These are phyloP conservation scores for Juncus inflexus DNA, from an alignment of 176 grass and related monocot genomes.

Conservation along the genomic window DNA sequence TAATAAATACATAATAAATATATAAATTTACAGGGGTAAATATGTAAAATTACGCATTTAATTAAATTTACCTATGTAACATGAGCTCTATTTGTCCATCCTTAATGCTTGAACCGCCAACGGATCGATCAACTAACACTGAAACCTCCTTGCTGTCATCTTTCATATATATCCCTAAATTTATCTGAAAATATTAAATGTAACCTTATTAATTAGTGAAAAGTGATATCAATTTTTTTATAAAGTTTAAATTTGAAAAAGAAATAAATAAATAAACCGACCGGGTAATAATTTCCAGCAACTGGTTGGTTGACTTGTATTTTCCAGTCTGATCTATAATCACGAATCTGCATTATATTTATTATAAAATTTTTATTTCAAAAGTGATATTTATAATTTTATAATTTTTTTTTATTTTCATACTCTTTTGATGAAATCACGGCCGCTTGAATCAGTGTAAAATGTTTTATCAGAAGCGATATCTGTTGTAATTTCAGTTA, in stretches of 20 bases:
- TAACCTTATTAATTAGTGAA: neutral
- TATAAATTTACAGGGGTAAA: conserved; percentile 24
- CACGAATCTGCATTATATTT: conserved; percentile 57
- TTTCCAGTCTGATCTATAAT: conserved; percentile 86
- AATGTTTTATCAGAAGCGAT: conserved; percentile 85
- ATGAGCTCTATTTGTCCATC: conserved; percentile 97
- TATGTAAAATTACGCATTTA: neutral
- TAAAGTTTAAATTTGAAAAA: conserved; percentile 28
- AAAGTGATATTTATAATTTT: neutral
- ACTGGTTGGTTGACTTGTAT: conserved; percentile 85
- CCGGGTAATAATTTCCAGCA: conserved; percentile 97
- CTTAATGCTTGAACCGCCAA: conserved; percentile 78
- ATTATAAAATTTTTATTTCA: neutral
- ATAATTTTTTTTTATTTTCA: conserved; percentile 4
- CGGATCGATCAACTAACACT: conserved; percentile 72
- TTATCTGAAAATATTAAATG: conserved; percentile 51
- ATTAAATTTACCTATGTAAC: conserved; percentile 71
- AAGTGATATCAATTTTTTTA: neutral
- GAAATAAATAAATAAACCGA: conserved; percentile 44
- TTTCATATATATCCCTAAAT: conserved; percentile 90
- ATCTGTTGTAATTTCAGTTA: conserved; percentile 65
- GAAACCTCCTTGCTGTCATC: conserved; percentile 83
- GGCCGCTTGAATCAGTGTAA: conserved; percentile 87
- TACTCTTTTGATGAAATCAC: conserved; percentile 97
- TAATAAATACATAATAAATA: conserved; percentile 17